Conservation (phyloP, 768 basidiomycete species). For the Serendipita sp. region DNA sequence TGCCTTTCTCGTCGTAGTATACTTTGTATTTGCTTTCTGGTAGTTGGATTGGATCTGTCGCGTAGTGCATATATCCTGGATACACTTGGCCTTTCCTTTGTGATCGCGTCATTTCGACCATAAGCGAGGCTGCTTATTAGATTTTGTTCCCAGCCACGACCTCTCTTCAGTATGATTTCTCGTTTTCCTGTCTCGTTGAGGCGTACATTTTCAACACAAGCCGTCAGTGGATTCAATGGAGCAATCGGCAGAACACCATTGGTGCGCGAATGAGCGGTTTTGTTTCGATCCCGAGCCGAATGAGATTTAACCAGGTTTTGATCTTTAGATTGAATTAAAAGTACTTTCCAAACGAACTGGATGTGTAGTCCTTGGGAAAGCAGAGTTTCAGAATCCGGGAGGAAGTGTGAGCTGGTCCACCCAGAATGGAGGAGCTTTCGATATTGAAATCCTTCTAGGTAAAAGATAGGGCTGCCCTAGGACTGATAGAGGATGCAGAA, state of each 20-base stretch:
- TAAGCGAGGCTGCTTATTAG: not conserved
- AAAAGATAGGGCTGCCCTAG: constrained; percentile 92
- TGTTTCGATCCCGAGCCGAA: not conserved
- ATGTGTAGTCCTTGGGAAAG: constrained; percentile 78
- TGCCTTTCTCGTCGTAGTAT: not conserved
- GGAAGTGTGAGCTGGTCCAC: constrained; percentile 44
- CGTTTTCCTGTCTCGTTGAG: not conserved
- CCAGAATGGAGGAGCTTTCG: too few relatives aligned
- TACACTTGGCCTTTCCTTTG: not conserved
- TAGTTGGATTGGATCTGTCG: not conserved
- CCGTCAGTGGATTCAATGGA: constrained; percentile 66
- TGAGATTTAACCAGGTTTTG: not conserved
- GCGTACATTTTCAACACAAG: constrained; percentile 20
- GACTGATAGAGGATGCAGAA: constrained; percentile 76
- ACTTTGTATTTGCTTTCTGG: constrained; percentile 10
- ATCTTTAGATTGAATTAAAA: constrained; percentile 60
- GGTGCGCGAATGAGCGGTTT: constrained; percentile 27
- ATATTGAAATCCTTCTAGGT: too few relatives aligned
- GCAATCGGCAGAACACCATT: constrained; percentile 90
- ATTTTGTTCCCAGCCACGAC: not conserved
- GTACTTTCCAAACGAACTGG: constrained; percentile 68
- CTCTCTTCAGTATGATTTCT: not conserved
- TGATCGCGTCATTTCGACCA: not conserved
- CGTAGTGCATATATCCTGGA: not conserved
- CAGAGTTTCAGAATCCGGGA: constrained; percentile 96